These are phyloP conservation scores for Boletellus deceptivus DNA, from an alignment of 1,284 basidiomycete species.

Conservation along the genomic window DNA sequence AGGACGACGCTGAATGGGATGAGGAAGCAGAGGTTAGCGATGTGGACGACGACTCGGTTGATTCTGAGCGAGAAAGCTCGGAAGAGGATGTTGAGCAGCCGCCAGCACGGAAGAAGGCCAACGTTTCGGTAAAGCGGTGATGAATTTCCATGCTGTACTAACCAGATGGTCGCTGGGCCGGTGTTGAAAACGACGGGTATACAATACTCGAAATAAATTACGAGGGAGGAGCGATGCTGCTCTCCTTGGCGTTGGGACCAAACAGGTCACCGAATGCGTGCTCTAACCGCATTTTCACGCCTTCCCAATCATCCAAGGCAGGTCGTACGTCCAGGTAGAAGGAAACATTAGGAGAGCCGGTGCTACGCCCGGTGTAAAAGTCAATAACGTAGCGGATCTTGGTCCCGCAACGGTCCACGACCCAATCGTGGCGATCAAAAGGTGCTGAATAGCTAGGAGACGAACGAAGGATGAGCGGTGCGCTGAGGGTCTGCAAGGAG, in stretches of 20 bases:
- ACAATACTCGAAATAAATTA: conserved; percentile 7
- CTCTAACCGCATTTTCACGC: conserved; percentile 72
- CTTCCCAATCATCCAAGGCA: conserved; percentile 90
- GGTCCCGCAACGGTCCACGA: conserved; percentile 88
- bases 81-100: conserved; percentile 37
- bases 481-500: not conserved
- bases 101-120: conserved; percentile 38
- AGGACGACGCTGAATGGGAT: conserved; percentile 50
- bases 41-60: conserved; percentile 47
- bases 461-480: not conserved
- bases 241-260: conserved; percentile 18
- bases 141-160: conserved; percentile 7
- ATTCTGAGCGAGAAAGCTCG: conserved; percentile 39
- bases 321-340: conserved; percentile 96
- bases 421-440: conserved; percentile 98
- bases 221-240: conserved; percentile 18
- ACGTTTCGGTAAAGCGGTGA: conserved; percentile 39
- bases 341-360: conserved; percentile 48
- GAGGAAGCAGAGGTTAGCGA: conserved; percentile 67
- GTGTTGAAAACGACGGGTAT: conserved; percentile 9
- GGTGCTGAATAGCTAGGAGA: conserved; percentile 79
- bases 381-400: conserved; percentile 95
- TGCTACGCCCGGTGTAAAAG: conserved; percentile 89
- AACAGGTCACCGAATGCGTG: conserved; percentile 49
- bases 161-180: conserved; percentile 9